These are phyloP conservation scores for Monilinia polystroma DNA, from an alignment of 2,329 filamentous ascomycete species.

Conservation along the genomic window DNA sequence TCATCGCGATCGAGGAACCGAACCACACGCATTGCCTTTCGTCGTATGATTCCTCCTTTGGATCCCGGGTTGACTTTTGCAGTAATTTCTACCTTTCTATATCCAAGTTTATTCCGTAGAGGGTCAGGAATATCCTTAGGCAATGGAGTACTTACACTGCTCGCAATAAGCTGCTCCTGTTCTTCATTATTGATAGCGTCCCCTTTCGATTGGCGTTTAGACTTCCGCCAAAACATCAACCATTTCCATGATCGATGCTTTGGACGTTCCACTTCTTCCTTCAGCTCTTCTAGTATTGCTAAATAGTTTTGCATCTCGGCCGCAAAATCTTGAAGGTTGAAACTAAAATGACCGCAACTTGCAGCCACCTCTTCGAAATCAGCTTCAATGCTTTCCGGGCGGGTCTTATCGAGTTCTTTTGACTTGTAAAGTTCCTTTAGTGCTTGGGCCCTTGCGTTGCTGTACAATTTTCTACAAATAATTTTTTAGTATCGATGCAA, in stretches of 20 bases:
- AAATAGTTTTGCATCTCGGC: slow-evolving; percentile 85
- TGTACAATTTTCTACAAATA: slow-evolving; percentile 60
- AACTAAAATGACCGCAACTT: slow-evolving; percentile 96
- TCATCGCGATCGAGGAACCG: slow-evolving; percentile 62
- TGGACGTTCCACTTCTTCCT: slow-evolving; percentile 63
- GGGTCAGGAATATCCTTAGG: slow-evolving; percentile 32
- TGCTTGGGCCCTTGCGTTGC: slow-evolving; percentile 70
- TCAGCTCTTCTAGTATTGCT: slow-evolving; percentile 80
- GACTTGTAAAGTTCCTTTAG: slow-evolving; percentile 77
- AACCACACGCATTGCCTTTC: slow-evolving; percentile 55
- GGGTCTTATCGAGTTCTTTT: slow-evolving; percentile 67
- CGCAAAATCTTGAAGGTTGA: slow-evolving; percentile 84
- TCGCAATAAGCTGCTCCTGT: slow-evolving; percentile 34
- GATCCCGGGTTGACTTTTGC: slow-evolving; percentile 22
- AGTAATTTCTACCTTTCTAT: slow-evolving; percentile 28
- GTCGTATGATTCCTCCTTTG: slow-evolving; percentile 27
- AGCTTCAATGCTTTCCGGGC: slow-evolving; percentile 74
- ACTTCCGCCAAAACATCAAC: slow-evolving; percentile 72
- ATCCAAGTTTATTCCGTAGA: slow-evolving; percentile 26
- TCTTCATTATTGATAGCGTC: slow-evolving; percentile 32
- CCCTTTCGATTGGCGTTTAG: slow-evolving; percentile 17
- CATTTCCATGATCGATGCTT: slow-evolving; percentile 75
- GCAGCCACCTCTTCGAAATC: slow-evolving; percentile 97
- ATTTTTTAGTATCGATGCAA: not conserved
- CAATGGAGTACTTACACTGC: slow-evolving; percentile 22